phyloP scores from a whole-genome alignment of 1,284 basidiomycete genomes.

The Mycena citricolor region DNA sequence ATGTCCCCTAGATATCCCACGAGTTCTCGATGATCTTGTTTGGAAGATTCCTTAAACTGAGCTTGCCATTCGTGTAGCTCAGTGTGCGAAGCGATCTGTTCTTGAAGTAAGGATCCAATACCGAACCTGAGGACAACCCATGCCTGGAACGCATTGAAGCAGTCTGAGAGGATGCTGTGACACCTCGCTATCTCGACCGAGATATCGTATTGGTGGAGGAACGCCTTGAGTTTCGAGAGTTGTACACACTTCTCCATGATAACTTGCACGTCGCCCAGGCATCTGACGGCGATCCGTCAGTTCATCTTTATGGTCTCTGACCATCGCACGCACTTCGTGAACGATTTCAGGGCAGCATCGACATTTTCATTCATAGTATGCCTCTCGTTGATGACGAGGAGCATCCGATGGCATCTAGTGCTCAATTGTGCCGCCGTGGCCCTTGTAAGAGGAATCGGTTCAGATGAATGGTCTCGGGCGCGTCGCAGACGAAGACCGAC shows the following conservation, averaged over 20 bases:
- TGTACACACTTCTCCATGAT: conserved; percentile 43
- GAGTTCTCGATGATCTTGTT: conserved; percentile 43
- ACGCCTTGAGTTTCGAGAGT: conserved; percentile 37
- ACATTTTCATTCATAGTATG: conserved; percentile 27
- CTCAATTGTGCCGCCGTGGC: conserved; percentile 42
- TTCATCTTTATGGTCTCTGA: background rate
- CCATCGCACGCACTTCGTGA: conserved; percentile 28
- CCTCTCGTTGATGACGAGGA: conserved; percentile 34
- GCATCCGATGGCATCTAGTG: conserved; percentile 41
- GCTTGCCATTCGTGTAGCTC: conserved; percentile 48
- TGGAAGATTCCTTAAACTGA: conserved; percentile 36
- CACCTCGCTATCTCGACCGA: conserved; percentile 41
- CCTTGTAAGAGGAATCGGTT: conserved; percentile 28
- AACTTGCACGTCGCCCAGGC: conserved; percentile 36
- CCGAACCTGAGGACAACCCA: conserved; percentile 1
- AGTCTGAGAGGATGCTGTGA: conserved; percentile 41
- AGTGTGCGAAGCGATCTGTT: conserved; percentile 43
- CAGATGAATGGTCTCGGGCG: conserved; percentile 1
- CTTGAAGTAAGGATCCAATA: background rate
- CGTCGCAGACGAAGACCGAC: conserved; percentile 26
- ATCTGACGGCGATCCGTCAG: conserved; percentile 29
- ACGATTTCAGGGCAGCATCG: conserved; percentile 23
- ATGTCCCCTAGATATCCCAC: conserved; percentile 44
- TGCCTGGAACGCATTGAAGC: conserved; percentile 44
- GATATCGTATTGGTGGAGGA: conserved; percentile 46